Evolutionary conservation across 768 basidiomycete species (phyloP), one percentile per base, ranked within the genome.

Genomic region (Tylopilus felleus): DNA sequence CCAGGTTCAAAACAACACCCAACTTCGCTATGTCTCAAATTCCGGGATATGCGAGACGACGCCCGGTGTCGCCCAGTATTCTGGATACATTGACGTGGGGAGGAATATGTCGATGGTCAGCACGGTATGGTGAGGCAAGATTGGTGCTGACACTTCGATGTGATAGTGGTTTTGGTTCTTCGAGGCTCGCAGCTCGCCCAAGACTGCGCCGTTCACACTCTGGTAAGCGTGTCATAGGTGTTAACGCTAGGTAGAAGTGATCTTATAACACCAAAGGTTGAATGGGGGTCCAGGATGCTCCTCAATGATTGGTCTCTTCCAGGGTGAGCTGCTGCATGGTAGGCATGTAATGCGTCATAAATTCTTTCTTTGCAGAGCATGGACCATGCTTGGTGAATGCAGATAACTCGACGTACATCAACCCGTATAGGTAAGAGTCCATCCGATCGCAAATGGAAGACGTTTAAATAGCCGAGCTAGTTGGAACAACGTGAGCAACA

Each of bases 111-210:
- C 81, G 0, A 80, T 82, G 79, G 82, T 83, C 43, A 53, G 72
- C 57, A 17, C 29, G 1, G 14, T 19, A 2, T 41, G 17, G 4
- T 29, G 22, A 19, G n/a, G 35, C 29, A 14, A 36, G 3, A 10
- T n/a, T 14, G 14, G 8, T 31, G 16, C 42, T 66, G 4, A 66
- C 38, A 23, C 19, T 8, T 42, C 10, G 17, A 12, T 28, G 36
- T 47, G 40, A 14, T 49, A 85, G 84, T 86, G 82, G 83, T 87
- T 86, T 62, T 87, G 85, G 83, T 87, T 86, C 67, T 88, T 87
- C 49, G 86, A 83, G 56, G 77, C 85, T 3, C 76, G 86, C 14
- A 68, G 79, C 28, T 70, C 74, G 3, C 82, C 84, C 0, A 80
- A 83, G 46, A 82, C 76, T 2, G 84, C 84, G 0, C 85, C 85